Evolutionary conservation across 768 basidiomycete genomes (phyloP).

Genomic region (Termitomyces sp.): DNA sequence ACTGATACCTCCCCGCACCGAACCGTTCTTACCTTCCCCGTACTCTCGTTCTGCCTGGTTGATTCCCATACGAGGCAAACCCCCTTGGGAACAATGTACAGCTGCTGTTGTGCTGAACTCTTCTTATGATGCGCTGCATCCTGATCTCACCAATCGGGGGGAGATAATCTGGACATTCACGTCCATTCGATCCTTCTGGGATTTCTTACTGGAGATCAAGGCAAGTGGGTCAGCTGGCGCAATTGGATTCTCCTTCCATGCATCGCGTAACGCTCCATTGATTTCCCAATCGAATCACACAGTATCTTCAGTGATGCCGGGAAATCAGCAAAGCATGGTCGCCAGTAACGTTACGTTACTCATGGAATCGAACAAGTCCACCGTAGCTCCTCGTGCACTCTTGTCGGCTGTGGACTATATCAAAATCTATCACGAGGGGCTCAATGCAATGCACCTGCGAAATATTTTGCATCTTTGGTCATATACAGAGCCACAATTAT

Average conservation of each 20-base stretch:
- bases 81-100: conserved; percentile 47
- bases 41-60: conserved; percentile 52
- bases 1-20: conserved; percentile 33
- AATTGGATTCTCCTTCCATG: conserved; percentile 48
- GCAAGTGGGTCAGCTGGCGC: conserved; percentile 35
- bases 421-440: conserved; percentile 57
- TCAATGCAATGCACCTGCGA: conserved; percentile 44
- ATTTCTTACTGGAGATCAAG: conserved; percentile 40
- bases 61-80: conserved; percentile 50
- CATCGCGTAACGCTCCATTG: conserved; percentile 7
- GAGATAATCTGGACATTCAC: conserved; percentile 45
- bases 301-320: background rate
- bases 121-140: conserved; percentile 16
- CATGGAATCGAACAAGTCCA: background rate
- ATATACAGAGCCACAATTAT: conserved; percentile 17
- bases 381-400: conserved; percentile 6
- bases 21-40: conserved; percentile 12
- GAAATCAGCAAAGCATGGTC: background rate
- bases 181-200: conserved; percentile 45
- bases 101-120: conserved; percentile 36
- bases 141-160: conserved; percentile 13
- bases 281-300: background rate
- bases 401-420: conserved; percentile 43
- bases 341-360: background rate
- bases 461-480: conserved; percentile 50